phyloP scores from a whole-genome alignment of 768 basidiomycete species.

The Cystofilobasidium ferigula region DNA sequence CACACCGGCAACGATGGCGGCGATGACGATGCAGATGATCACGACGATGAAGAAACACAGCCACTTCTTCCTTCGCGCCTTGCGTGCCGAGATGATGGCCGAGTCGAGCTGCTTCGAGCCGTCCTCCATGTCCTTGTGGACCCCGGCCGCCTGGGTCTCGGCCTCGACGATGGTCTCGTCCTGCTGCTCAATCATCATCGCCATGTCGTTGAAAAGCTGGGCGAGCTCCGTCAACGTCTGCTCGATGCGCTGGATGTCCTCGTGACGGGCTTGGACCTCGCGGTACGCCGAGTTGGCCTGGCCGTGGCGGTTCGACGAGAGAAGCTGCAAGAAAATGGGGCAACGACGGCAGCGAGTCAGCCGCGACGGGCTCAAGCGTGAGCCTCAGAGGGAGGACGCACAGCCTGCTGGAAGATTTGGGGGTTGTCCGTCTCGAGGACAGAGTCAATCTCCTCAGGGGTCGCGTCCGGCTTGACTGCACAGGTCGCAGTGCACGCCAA shows the following conservation, averaged over 20 bases:
- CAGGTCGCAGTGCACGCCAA: constrained; percentile 25
- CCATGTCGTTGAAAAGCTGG: constrained; percentile 80
- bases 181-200: constrained; percentile 64
- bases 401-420: constrained; percentile 60
- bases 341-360: no score
- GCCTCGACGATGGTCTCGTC: constrained; percentile 59
- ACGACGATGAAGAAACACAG: constrained; percentile 27
- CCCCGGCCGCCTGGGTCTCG: constrained; percentile 52
- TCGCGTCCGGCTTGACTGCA: constrained; percentile 64
- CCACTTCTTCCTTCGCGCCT: constrained; percentile 67
- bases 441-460: constrained; percentile 65
- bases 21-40: constrained; percentile 54
- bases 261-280: constrained; percentile 80
- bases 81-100: constrained; percentile 72
- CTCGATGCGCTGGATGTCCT: constrained; percentile 75
- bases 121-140: constrained; percentile 54
- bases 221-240: constrained; percentile 77
- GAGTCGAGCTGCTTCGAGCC: constrained; percentile 64
- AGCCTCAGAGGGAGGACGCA: constrained; percentile 29
- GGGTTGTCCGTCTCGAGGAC: constrained; percentile 56
- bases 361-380: no score
- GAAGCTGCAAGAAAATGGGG: constrained; percentile 44
- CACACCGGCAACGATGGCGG: constrained; percentile 54
- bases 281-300: constrained; percentile 69
- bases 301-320: constrained; percentile 67